These are phyloP conservation scores for Auxenochlorella protothecoides DNA, from an alignment of 139 green algal genomes.

Conservation along the genomic window DNA sequence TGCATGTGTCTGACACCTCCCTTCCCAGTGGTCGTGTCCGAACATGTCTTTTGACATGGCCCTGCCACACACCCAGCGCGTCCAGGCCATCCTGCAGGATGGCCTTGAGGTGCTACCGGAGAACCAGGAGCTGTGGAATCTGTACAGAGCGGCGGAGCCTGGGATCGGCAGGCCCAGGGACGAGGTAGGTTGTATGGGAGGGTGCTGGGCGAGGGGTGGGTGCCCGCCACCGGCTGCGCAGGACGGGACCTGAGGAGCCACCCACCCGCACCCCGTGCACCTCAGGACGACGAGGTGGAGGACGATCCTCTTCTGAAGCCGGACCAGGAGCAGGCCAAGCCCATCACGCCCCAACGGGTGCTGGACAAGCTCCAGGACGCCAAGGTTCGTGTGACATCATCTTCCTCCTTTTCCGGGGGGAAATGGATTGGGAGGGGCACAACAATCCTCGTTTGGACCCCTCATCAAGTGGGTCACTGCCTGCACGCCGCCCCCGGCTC, in stretches of 20 bases:
- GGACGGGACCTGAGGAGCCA: not conserved
- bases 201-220: not conserved
- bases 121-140: constrained; percentile 12
- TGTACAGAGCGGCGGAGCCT: constrained; percentile 3
- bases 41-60: constrained; percentile 15
- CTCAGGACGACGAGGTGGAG: not conserved
- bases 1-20: too few relatives aligned
- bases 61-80: constrained; percentile 9
- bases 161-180: not conserved
- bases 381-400: not conserved
- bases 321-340: not conserved
- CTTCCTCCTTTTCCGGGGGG: too few relatives aligned
- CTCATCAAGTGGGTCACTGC: too few relatives aligned
- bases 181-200: not conserved
- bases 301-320: not conserved
- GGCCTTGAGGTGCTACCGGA: constrained; percentile 1
- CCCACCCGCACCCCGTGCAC: too few relatives aligned
- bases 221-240: not conserved
- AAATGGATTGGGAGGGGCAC: too few relatives aligned
- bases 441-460: too few relatives aligned
- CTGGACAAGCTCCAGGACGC: not conserved
- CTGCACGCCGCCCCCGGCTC: too few relatives aligned
- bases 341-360: too few relatives aligned
- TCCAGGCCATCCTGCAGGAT: constrained; percentile 1
- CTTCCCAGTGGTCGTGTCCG: not conserved